Evolutionary conservation across 768 basidiomycete species (phyloP).

Genomic region (Boletus pseudo-olivaceus): DNA sequence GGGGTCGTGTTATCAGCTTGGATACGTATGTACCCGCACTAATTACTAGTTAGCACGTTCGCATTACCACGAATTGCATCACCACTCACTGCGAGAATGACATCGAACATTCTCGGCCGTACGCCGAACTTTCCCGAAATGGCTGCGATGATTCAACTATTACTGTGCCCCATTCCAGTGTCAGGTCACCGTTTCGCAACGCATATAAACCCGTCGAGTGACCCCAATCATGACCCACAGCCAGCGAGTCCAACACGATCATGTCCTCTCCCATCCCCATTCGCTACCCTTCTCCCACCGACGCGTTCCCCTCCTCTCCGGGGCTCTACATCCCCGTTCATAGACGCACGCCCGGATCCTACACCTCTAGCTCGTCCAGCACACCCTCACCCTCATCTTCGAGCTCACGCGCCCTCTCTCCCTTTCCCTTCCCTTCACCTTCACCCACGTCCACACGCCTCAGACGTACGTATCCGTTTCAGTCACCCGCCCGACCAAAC

Average conservation of each 20-base stretch:
- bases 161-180: background rate
- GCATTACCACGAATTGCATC: conserved; percentile 20
- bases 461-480: background rate
- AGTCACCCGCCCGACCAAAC: background rate
- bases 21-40: background rate
- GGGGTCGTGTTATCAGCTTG: background rate
- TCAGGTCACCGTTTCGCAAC: background rate
- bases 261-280: conserved; percentile 29
- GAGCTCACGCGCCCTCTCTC: conserved; percentile 4
- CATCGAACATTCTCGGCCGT: conserved; percentile 18
- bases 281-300: background rate
- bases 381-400: conserved; percentile 12
- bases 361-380: conserved; percentile 13
- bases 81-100: conserved; percentile 15
- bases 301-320: conserved; percentile 2
- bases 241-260: background rate
- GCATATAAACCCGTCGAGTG: background rate
- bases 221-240: background rate
- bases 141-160: too few relatives aligned
- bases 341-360: conserved; percentile 22
- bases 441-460: background rate
- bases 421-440: background rate
- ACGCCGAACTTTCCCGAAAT: background rate
- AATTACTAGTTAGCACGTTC: conserved; percentile 2
- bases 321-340: conserved; percentile 41